Evolutionary conservation across 768 basidiomycete genomes (phyloP).

Genomic region (Lactarius akahatsu): DNA sequence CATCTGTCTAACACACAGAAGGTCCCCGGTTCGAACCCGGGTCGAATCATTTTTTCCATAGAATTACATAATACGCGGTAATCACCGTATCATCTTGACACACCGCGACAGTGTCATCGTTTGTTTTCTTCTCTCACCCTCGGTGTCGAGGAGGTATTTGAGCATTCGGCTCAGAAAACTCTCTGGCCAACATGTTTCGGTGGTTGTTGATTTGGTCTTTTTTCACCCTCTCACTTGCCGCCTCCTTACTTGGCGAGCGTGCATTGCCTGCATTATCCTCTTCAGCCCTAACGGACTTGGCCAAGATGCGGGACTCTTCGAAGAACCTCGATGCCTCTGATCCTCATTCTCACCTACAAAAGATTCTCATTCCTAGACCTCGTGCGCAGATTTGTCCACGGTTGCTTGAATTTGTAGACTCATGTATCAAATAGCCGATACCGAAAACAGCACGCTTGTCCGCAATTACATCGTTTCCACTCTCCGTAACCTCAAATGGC

Average conservation of each 20-base stretch:
- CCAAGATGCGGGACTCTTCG: slow-evolving; percentile 59
- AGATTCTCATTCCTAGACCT: slow-evolving; percentile 81
- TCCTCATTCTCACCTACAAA: slow-evolving; percentile 72
- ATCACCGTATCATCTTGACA: no score
- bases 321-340: slow-evolving; percentile 66
- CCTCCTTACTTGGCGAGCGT: slow-evolving; percentile 39
- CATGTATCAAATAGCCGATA: slow-evolving; percentile 49
- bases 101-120: no score
- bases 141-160: no score
- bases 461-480: slow-evolving; percentile 76
- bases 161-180: neutral
- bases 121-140: no score
- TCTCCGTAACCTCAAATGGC: slow-evolving; percentile 76
- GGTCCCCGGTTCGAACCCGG: slow-evolving; percentile 32
- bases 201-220: slow-evolving; percentile 4
- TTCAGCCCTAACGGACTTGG: slow-evolving; percentile 50
- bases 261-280: slow-evolving; percentile 46
- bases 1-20: slow-evolving; percentile 64
- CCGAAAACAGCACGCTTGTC: slow-evolving; percentile 77
- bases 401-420: neutral
- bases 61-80: no score
- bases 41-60: slow-evolving; percentile 27
- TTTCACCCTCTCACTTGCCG: slow-evolving; percentile 32
- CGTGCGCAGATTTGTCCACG: slow-evolving; percentile 46
- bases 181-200: slow-evolving; percentile 3